These are phyloP conservation scores for Exsudoporus frostii DNA, from an alignment of 768 basidiomycete species.

Conservation along the genomic window DNA sequence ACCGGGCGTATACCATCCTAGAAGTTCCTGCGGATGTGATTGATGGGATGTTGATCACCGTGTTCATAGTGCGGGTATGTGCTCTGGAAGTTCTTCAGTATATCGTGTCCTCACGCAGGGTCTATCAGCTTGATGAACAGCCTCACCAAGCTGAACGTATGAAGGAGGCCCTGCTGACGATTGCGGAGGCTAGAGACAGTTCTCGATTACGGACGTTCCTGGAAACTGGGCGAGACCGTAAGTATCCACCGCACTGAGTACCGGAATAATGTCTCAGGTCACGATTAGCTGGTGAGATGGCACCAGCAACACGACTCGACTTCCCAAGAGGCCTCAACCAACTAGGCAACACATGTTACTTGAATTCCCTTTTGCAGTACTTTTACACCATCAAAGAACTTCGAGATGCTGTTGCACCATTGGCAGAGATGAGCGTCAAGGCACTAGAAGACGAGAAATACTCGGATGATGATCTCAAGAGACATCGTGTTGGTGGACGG, in stretches of 20 bases:
- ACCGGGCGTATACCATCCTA: constrained; percentile 67
- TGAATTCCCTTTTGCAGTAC: constrained; percentile 79
- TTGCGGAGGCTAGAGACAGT: constrained; percentile 75
- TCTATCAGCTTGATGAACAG: constrained; percentile 62
- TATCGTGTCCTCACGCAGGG: constrained; percentile 7
- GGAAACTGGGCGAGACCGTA: constrained; percentile 71
- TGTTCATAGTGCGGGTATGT: constrained; percentile 68
- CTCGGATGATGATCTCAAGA: constrained; percentile 76
- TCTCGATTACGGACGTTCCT: constrained; percentile 64
- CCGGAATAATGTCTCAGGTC: constrained; percentile 1
- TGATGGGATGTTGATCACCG: constrained; percentile 72
- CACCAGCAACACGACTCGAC: constrained; percentile 51
- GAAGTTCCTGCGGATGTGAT: constrained; percentile 70
- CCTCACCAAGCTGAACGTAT: constrained; percentile 65
- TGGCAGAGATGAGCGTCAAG: constrained; percentile 54
- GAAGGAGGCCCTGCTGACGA: constrained; percentile 67
- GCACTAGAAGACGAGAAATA: constrained; percentile 64
- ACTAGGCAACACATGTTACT: constrained; percentile 84
- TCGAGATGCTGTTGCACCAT: constrained; percentile 65
- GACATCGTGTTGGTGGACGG: constrained; percentile 85
- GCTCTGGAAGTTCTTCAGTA: neutral
- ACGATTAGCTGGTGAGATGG: constrained; percentile 61
- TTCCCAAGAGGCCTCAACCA: constrained; percentile 86
- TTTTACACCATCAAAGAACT: constrained; percentile 95
- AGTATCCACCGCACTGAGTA: constrained; percentile 31